Conservation (phyloP, 75 land plant species). For the Picea glauca region DNA sequence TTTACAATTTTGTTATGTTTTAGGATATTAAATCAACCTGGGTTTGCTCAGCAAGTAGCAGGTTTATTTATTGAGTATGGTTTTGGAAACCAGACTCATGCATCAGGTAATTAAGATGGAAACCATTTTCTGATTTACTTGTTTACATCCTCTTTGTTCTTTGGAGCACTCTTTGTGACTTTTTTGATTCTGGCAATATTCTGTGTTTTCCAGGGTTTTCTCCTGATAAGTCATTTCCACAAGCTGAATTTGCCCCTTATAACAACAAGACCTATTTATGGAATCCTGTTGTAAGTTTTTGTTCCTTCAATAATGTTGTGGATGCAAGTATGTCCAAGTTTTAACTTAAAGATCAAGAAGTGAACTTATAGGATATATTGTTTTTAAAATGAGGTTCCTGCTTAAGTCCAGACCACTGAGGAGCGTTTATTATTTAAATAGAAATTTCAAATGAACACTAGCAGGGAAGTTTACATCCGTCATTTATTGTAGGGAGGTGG, state of each 20-base stretch:
- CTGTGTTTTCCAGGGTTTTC: slow-evolving; percentile 41
- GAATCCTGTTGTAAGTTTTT: slow-evolving; percentile 76
- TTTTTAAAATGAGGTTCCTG: not conserved
- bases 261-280: slow-evolving; percentile 47
- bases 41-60: slow-evolving; percentile 42
- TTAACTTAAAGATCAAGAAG: not conserved
- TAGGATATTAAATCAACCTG: slow-evolving; percentile 39
- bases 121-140: not conserved
- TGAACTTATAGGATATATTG: not conserved
- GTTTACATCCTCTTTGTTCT: not conserved
- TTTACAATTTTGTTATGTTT: slow-evolving; percentile 6
- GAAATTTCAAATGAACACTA: not conserved
- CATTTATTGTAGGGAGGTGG: slow-evolving; percentile 66
- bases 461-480: not conserved
- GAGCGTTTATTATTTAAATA: not conserved
- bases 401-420: not conserved
- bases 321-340: not conserved
- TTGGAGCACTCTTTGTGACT: not conserved
- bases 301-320: not conserved
- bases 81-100: not conserved
- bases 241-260: slow-evolving; percentile 90
- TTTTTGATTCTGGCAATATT: not conserved
- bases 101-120: slow-evolving; percentile 17
- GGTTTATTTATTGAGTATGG: slow-evolving; percentile 68
- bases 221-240: slow-evolving; percentile 72